Conservation (phyloP, 2,329 filamentous ascomycete species). For the Fusarium metavorans region DNA sequence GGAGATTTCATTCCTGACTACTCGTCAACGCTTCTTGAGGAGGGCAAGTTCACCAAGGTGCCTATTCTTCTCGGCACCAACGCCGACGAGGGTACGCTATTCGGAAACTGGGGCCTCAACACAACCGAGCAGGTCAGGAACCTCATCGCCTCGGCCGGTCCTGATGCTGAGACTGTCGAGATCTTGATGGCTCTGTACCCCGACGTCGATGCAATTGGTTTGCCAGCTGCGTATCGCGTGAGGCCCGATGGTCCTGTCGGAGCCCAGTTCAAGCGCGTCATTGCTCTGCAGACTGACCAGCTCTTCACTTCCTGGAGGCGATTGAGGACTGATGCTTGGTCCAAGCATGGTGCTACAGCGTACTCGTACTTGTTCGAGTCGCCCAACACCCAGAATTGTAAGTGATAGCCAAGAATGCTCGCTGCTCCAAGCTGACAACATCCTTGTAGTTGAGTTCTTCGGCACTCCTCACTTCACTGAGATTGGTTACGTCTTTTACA, state of each 20-base stretch:
- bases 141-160: constrained; percentile 5
- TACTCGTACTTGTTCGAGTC: constrained; percentile 66
- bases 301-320: constrained; percentile 67
- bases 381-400: constrained; percentile 25
- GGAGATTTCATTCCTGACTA: constrained; percentile 54
- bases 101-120: constrained; percentile 59
- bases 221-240: constrained; percentile 29
- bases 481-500: constrained; percentile 62
- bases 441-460: constrained; percentile 14
- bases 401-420: background rate
- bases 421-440: background rate
- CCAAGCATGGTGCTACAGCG: constrained; percentile 59
- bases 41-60: constrained; percentile 72
- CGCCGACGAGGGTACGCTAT: constrained; percentile 72
- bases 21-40: constrained; percentile 63
- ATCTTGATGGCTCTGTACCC: constrained; percentile 36
- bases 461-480: constrained; percentile 48
- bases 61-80: constrained; percentile 73
- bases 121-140: constrained; percentile 19
- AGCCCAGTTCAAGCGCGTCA: constrained; percentile 63
- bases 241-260: constrained; percentile 23
- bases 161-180: constrained; percentile 21
- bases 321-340: constrained; percentile 64
- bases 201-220: constrained; percentile 36
- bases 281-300: constrained; percentile 65